These are phyloP conservation scores for Entophlyctis helioformis DNA, from an alignment of 192 early-diverging fungal genomes.

Conservation along the genomic window DNA sequence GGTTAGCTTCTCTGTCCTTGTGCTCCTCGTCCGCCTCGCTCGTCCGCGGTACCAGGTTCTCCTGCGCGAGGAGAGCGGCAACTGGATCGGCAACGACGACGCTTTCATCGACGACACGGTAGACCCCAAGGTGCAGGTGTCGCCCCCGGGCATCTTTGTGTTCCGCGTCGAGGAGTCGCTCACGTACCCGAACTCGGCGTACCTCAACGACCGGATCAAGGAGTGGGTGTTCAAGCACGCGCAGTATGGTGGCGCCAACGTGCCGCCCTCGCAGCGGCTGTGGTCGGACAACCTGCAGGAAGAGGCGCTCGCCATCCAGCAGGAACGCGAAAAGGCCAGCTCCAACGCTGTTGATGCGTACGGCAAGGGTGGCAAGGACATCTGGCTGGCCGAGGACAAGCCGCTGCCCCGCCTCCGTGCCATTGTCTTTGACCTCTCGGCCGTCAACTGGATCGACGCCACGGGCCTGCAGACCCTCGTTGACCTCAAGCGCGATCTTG, in stretches of 20 bases:
- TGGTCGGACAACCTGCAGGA: conserved; percentile 30
- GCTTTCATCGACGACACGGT: not conserved
- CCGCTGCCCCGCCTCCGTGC: conserved; percentile 39
- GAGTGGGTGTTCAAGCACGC: conserved; percentile 9
- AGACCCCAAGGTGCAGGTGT: too few species aligned
- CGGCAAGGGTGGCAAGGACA: not conserved
- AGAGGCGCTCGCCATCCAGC: not conserved
- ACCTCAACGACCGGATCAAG: conserved; percentile 22
- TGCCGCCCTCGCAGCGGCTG: conserved; percentile 3
- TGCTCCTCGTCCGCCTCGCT: conserved; percentile 72
- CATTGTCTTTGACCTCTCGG: conserved; percentile 70
- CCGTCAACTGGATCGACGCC: conserved; percentile 66
- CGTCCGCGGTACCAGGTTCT: conserved; percentile 49
- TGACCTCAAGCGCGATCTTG: conserved; percentile 47
- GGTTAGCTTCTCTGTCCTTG: conserved; percentile 54
- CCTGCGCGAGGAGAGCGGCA: conserved; percentile 3
- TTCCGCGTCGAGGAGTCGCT: conserved; percentile 52
- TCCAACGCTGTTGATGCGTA: conserved; percentile 3
- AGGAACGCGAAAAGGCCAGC: conserved; percentile 14
- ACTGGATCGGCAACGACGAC: conserved; percentile 18
- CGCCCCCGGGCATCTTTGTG: conserved; percentile 55
- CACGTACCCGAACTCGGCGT: conserved; percentile 58
- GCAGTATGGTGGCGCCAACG: conserved; percentile 8
- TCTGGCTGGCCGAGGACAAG: too few species aligned
- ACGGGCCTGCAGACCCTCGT: conserved; percentile 67